Evolutionary conservation across 1,139 yeast genomes (phyloP).

Genomic region (Magnusiomyces sp.): DNA sequence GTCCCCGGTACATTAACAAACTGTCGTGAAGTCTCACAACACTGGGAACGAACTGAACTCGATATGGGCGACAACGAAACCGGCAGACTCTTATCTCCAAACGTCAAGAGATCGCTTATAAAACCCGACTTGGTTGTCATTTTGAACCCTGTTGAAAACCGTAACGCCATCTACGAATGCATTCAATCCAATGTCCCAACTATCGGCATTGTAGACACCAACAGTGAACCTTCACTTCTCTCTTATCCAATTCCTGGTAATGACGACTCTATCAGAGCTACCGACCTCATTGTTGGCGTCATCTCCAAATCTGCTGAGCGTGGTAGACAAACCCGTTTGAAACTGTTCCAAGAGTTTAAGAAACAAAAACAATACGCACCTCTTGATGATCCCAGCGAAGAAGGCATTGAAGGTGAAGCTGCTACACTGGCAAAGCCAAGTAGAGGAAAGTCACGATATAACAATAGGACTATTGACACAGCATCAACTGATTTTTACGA

Average conservation of each 20-base stretch:
- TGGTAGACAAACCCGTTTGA: constrained; percentile 57
- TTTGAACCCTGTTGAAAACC: constrained; percentile 81
- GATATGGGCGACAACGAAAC: constrained; percentile 57
- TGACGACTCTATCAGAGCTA: constrained; percentile 83
- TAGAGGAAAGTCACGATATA: no score
- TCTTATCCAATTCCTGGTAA: constrained; percentile 95
- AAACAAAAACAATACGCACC: not conserved
- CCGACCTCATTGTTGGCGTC: constrained; percentile 71
- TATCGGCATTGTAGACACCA: constrained; percentile 88
- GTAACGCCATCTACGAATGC: constrained; percentile 77
- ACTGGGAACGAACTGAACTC: constrained; percentile 56
- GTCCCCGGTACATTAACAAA: constrained; percentile 92
- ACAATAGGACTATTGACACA: no score
- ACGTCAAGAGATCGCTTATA: constrained; percentile 32
- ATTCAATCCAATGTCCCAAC: constrained; percentile 80
- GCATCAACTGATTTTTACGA: no score
- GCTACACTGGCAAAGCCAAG: no score
- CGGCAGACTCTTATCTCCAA: constrained; percentile 44
- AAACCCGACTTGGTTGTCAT: constrained; percentile 86
- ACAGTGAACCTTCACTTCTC: constrained; percentile 79
- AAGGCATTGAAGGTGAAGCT: constrained; percentile 11
- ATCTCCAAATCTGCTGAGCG: constrained; percentile 76
- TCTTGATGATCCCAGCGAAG: constrained; percentile 5
- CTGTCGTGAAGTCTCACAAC: constrained; percentile 58
- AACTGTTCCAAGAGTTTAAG: constrained; percentile 25